Percentiles rank a stretch among this genome's conserved stretches.
phyloP scores from a whole-genome alignment of 768 basidiomycete genomes.

The Rhodosporidiobolus sp. region DNA sequence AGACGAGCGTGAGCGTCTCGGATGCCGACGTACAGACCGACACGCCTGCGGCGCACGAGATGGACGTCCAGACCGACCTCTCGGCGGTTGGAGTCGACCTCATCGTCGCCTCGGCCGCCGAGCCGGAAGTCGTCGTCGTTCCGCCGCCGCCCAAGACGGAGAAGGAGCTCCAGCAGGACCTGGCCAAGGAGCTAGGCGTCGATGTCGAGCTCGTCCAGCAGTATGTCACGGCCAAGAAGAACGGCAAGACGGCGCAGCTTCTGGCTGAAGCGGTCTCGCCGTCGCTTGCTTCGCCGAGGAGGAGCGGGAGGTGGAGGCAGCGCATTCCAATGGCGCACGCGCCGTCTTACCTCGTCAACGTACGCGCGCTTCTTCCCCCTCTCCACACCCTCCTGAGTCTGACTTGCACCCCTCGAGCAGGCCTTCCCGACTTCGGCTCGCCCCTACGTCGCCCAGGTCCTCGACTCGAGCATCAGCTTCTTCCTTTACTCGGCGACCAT shows the following conservation, averaged over 20 bases:
- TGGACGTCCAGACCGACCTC: slow-evolving; percentile 26
- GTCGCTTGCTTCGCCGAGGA: not conserved
- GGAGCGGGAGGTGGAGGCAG: slow-evolving; percentile 17
- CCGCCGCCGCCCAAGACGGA: slow-evolving; percentile 3
- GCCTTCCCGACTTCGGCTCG: slow-evolving; percentile 28
- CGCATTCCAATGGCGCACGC: slow-evolving; percentile 14
- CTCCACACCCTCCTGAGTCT: not conserved
- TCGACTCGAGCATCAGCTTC: slow-evolving; percentile 29
- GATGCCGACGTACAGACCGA: slow-evolving; percentile 36
- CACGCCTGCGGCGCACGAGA: not conserved
- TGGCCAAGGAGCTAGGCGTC: slow-evolving; percentile 30
- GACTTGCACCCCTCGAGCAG: not conserved
- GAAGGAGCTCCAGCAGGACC: slow-evolving; percentile 21
- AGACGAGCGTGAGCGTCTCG: slow-evolving; percentile 20
- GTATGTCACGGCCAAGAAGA: slow-evolving; percentile 23
- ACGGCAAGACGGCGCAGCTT: not conserved
- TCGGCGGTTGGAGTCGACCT: slow-evolving; percentile 23
- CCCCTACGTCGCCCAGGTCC: slow-evolving; percentile 22
- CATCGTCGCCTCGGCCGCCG: slow-evolving; percentile 12
- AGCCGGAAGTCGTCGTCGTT: slow-evolving; percentile 1
- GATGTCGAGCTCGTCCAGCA: slow-evolving; percentile 16
- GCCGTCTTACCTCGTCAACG: slow-evolving; percentile 24
- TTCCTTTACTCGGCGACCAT: slow-evolving; percentile 25
- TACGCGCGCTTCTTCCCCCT: not conserved
- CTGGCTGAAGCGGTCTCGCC: not conserved